These are phyloP conservation scores for Austroboletus eburneus DNA, from an alignment of 768 basidiomycete species.

Conservation along the genomic window DNA sequence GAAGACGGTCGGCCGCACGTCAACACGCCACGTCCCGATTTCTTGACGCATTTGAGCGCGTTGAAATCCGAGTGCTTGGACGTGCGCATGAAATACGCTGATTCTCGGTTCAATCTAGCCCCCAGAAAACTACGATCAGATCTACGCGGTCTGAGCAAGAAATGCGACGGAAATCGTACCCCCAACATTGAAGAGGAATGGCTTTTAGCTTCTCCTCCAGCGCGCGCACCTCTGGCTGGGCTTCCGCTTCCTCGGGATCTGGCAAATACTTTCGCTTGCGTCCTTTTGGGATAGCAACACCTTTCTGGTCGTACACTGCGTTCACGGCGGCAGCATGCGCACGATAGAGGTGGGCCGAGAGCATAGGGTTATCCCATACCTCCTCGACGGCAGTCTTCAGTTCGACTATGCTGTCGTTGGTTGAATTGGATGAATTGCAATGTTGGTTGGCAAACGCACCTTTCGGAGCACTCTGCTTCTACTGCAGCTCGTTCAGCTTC, in stretches of 20 bases:
- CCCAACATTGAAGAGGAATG: slow-evolving; percentile 55
- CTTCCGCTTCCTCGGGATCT: slow-evolving; percentile 20
- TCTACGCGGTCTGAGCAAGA: neutral
- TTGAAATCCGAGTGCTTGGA: slow-evolving; percentile 68
- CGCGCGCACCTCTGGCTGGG: slow-evolving; percentile 41
- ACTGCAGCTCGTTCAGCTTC: slow-evolving; percentile 29
- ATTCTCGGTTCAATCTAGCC: slow-evolving; percentile 50
- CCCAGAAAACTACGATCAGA: slow-evolving; percentile 1
- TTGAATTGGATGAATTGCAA: too few relatives aligned
- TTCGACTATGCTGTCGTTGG: slow-evolving; percentile 47
- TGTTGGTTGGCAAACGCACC: slow-evolving; percentile 29
- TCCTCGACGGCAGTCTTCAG: slow-evolving; percentile 41
- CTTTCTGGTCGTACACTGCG: slow-evolving; percentile 33
- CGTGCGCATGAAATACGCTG: slow-evolving; percentile 59
- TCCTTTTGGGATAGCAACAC: slow-evolving; percentile 22
- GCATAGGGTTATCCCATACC: slow-evolving; percentile 50
- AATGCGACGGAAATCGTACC: slow-evolving; percentile 38
- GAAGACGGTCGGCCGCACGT: neutral
- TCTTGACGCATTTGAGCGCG: slow-evolving; percentile 35
- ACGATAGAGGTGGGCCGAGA: slow-evolving; percentile 53
- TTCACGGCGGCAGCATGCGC: slow-evolving; percentile 48
- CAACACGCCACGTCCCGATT: slow-evolving; percentile 33
- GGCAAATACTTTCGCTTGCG: slow-evolving; percentile 36
- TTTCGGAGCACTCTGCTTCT: slow-evolving; percentile 37
- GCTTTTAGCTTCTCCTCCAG: slow-evolving; percentile 51